Conservation (phyloP, 2,329 filamentous ascomycete species). For the Fusarium sp. region DNA sequence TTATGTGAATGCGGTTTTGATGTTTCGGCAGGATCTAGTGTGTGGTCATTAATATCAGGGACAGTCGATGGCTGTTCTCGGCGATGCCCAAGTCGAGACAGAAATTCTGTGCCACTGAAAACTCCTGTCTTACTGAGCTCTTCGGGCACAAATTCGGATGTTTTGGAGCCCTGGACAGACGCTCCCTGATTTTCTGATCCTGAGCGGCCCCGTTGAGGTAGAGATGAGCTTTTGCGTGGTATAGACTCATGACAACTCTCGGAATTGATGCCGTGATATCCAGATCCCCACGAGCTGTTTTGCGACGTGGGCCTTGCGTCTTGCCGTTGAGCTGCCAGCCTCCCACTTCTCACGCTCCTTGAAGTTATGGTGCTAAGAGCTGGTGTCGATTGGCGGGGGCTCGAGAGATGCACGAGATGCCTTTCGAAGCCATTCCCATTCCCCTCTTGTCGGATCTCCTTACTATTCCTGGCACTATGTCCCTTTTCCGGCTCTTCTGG, state of each 20-base stretch:
- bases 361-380: neutral
- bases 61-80: neutral
- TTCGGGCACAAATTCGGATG: conserved; percentile 5
- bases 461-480: neutral
- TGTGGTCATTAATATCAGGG: neutral
- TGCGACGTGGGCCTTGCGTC: neutral
- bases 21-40: neutral
- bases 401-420: neutral
- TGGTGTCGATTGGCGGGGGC: neutral
- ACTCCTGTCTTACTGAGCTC: conserved; percentile 37
- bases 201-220: neutral
- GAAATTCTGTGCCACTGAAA: conserved; percentile 26
- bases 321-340: neutral
- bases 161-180: neutral
- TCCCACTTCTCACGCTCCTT: neutral
- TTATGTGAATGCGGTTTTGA: neutral
- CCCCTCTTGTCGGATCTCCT: neutral
- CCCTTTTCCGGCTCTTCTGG: conserved; percentile 22
- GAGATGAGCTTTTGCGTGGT: neutral
- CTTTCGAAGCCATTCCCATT: neutral
- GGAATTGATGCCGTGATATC: neutral
- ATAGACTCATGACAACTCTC: neutral
- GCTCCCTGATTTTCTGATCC: neutral
- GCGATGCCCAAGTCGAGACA: neutral
- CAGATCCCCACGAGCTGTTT: too few species aligned